phyloP scores from a whole-genome alignment of 2,329 filamentous ascomycete genomes.

The Clonostachys sp. region DNA sequence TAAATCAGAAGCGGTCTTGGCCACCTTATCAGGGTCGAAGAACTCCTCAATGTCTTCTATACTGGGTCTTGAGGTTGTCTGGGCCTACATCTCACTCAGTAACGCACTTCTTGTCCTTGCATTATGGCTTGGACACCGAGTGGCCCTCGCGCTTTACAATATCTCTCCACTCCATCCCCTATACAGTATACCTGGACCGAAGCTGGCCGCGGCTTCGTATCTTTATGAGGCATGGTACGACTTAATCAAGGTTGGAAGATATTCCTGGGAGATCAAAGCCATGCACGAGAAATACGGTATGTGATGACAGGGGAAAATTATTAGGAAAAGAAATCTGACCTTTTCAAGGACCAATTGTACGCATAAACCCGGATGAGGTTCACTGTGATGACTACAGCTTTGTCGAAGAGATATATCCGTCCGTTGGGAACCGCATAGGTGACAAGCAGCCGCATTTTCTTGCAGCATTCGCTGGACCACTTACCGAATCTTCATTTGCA shows the following conservation, averaged over 20 bases:
- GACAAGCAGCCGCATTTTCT: slow-evolving; percentile 8
- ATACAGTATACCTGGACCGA: slow-evolving; percentile 27
- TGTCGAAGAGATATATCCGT: slow-evolving; percentile 28
- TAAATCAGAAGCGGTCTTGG: too few relatives aligned
- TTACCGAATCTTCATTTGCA: slow-evolving; percentile 1
- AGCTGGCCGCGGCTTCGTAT: slow-evolving; percentile 25
- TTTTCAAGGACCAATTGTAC: slow-evolving; percentile 23
- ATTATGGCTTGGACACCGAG: slow-evolving; percentile 19
- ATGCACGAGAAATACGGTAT: slow-evolving; percentile 31
- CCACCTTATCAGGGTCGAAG: too few relatives aligned
- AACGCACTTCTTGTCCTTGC: slow-evolving; percentile 3
- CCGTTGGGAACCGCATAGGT: slow-evolving; percentile 14
- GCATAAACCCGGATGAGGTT: slow-evolving; percentile 30
- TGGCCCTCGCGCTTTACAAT: slow-evolving; percentile 23
- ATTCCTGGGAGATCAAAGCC: slow-evolving; percentile 21
- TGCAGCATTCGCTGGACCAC: neutral
- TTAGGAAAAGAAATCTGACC: neutral
- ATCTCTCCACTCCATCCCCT: slow-evolving; percentile 32
- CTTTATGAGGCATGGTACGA: slow-evolving; percentile 32
- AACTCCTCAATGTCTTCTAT: too few relatives aligned
- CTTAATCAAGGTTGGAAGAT: slow-evolving; percentile 23
- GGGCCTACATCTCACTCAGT: neutral
- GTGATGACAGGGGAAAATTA: neutral
- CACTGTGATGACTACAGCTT: slow-evolving; percentile 28
- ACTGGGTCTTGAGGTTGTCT: neutral